phyloP scores from a whole-genome alignment of 1,284 basidiomycete genomes.

The Volvariella surrecta region DNA sequence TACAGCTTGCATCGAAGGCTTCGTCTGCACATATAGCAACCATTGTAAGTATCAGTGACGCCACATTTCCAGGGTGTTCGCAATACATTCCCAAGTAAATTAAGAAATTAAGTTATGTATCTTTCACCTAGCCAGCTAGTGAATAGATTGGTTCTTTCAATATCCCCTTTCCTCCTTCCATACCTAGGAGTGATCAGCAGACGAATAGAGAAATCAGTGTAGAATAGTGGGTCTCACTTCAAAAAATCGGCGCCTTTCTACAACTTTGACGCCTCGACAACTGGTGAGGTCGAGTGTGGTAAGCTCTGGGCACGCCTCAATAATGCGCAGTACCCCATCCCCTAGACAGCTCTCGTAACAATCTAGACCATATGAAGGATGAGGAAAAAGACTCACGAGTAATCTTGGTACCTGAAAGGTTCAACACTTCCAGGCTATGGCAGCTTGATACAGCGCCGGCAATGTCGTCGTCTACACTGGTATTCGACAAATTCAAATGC shows the following conservation, averaged over 20 bases:
- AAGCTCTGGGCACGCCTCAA: conserved; percentile 47
- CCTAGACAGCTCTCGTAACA: conserved; percentile 24
- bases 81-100: conserved; percentile 32
- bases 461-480: conserved; percentile 48
- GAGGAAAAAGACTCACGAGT: conserved; percentile 31
- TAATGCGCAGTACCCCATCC: conserved; percentile 43
- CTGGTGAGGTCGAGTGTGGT: conserved; percentile 53
- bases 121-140: background rate
- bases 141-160: background rate
- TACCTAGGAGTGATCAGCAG: background rate
- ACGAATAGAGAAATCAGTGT: background rate
- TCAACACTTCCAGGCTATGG: conserved; percentile 34
- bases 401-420: conserved; percentile 49
- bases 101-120: background rate
- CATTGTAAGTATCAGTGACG: conserved; percentile 25
- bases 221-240: conserved; percentile 30
- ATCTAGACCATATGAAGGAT: background rate
- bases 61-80: conserved; percentile 27
- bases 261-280: conserved; percentile 52
- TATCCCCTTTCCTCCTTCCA: conserved; percentile 4
- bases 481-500: conserved; percentile 51
- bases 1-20: conserved; percentile 34
- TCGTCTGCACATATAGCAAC: conserved; percentile 29
- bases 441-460: conserved; percentile 47
- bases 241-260: conserved; percentile 58